Conservation (phyloP, 2,329 filamentous ascomycete species). For the Paecilomyces sp. region DNA sequence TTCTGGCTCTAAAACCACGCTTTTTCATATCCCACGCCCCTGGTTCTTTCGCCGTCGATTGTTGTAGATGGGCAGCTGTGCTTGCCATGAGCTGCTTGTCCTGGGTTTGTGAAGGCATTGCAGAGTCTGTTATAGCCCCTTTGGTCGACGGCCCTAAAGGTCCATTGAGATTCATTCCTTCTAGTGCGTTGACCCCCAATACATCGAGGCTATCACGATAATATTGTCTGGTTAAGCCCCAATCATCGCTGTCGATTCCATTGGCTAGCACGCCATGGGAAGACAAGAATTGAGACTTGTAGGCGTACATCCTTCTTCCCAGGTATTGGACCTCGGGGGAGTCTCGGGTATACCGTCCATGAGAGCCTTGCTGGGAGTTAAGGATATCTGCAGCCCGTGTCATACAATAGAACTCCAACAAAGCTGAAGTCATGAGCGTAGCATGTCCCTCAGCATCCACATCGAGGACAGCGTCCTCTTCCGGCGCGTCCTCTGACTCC, state of each 20-base stretch:
- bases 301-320: constrained; percentile 34
- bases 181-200: constrained; percentile 30
- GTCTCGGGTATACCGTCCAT: constrained; percentile 28
- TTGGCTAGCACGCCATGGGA: constrained; percentile 33
- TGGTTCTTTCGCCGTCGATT: constrained; percentile 2
- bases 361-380: constrained; percentile 30
- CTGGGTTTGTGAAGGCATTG: constrained; percentile 13
- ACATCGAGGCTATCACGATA: constrained; percentile 39
- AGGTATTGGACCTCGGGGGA: constrained; percentile 36
- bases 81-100: constrained; percentile 11
- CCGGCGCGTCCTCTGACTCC: constrained; percentile 5
- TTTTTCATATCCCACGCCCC: constrained; percentile 12
- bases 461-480: constrained; percentile 12
- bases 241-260: constrained; percentile 32
- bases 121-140: constrained; percentile 13
- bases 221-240: constrained; percentile 26
- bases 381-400: constrained; percentile 38
- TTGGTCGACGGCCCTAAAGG: constrained; percentile 11
- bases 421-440: constrained; percentile 35
- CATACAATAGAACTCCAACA: constrained; percentile 39
- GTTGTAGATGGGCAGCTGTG: constrained; percentile 1
- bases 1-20: constrained; percentile 9
- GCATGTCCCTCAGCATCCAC: constrained; percentile 29
- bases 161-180: constrained; percentile 23
- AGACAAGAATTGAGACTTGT: constrained; percentile 36